Conservation (phyloP, 2,329 filamentous ascomycete species). For the Penicillium digitatum region DNA sequence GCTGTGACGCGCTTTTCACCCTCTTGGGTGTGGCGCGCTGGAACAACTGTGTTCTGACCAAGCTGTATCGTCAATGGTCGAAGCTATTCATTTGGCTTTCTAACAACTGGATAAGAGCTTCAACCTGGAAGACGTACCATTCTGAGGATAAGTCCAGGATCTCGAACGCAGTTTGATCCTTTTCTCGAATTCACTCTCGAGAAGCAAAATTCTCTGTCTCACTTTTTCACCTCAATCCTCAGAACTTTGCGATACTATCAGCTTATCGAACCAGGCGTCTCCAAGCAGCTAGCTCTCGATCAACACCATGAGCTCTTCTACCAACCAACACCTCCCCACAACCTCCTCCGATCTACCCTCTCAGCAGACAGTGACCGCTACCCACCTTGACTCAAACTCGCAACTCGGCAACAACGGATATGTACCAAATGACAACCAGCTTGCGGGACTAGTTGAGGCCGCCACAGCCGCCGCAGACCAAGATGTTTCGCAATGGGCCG, state of each 20-base stretch:
- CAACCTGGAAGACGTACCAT: background rate
- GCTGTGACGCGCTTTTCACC: slow-evolving; percentile 11
- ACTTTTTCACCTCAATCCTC: background rate
- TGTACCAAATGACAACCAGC: slow-evolving; percentile 41
- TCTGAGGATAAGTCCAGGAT: background rate
- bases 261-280: slow-evolving; percentile 1
- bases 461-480: slow-evolving; percentile 45
- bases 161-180: background rate
- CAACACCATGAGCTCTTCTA: slow-evolving; percentile 30
- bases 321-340: slow-evolving; percentile 28
- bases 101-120: slow-evolving; percentile 3
- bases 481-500: slow-evolving; percentile 41
- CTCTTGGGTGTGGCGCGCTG: slow-evolving; percentile 13
- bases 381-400: slow-evolving; percentile 31
- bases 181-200: background rate
- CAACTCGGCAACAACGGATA: slow-evolving; percentile 30
- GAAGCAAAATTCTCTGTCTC: background rate
- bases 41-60: background rate
- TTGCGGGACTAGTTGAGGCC: slow-evolving; percentile 46
- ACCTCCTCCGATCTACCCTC: slow-evolving; percentile 29
- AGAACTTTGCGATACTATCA: background rate
- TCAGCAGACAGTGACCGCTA: slow-evolving; percentile 19
- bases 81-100: background rate
- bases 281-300: background rate
- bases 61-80: background rate